Evolutionary conservation across 768 basidiomycete species (phyloP).

Genomic region (Dioszegia crocea): DNA sequence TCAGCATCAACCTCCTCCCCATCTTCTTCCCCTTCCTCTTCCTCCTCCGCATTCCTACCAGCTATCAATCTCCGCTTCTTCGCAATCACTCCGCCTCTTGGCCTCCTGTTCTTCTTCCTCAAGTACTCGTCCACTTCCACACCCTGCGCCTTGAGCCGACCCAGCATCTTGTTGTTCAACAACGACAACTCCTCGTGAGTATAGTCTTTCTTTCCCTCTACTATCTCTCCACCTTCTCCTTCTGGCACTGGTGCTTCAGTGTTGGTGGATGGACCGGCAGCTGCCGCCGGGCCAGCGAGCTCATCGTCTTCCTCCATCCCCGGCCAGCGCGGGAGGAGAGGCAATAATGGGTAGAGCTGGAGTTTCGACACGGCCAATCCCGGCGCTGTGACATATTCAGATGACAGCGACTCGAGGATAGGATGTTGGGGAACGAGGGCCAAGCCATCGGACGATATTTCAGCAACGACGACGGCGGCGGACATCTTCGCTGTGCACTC

Average conservation of each 20-base stretch:
- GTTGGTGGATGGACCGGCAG: too few species aligned
- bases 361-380: constrained; percentile 13
- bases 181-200: constrained; percentile 27
- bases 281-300: constrained; percentile 10
- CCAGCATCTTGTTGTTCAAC: constrained; percentile 31
- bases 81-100: constrained; percentile 25
- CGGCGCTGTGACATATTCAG: neutral
- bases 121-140: constrained; percentile 36
- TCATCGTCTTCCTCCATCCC: constrained; percentile 46
- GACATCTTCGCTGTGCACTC: constrained; percentile 14
- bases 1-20: neutral
- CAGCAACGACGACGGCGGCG: constrained; percentile 10
- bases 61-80: constrained; percentile 17
- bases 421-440: constrained; percentile 3
- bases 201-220: constrained; percentile 5
- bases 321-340: constrained; percentile 43
- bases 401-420: neutral
- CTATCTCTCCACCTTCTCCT: constrained; percentile 1
- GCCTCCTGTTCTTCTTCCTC: constrained; percentile 41
- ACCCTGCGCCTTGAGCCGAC: constrained; percentile 37
- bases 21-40: neutral
- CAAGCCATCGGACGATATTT: constrained; percentile 15
- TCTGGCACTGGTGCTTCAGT: constrained; percentile 6
- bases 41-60: neutral
- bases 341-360: constrained; percentile 36